These are phyloP conservation scores for Daldinia sp. DNA, from an alignment of 2,329 filamentous ascomycete genomes.

Conservation along the genomic window DNA sequence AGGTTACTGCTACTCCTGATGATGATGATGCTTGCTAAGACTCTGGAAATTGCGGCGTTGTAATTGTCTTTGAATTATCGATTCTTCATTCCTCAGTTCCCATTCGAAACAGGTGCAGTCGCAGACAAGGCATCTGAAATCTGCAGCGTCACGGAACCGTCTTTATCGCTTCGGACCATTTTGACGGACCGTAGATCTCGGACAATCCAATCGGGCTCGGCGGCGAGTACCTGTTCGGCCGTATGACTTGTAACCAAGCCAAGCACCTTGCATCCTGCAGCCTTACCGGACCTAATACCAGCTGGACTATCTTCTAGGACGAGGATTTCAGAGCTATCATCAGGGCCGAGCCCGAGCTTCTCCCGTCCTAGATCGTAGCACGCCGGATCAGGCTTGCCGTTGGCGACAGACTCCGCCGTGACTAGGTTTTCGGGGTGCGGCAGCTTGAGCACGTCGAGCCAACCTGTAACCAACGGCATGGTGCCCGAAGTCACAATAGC, in stretches of 20 bases:
- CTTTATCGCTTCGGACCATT: constrained; percentile 67
- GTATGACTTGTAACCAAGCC: constrained; percentile 88
- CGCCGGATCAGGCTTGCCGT: constrained; percentile 81
- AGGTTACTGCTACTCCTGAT: constrained; percentile 9
- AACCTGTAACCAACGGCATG: constrained; percentile 74
- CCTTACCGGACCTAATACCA: constrained; percentile 85
- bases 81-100: constrained; percentile 22
- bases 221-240: constrained; percentile 75
- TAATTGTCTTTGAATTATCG: constrained; percentile 25
- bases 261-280: constrained; percentile 85
- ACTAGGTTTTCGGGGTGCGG: constrained; percentile 75
- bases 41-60: constrained; percentile 7
- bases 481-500: constrained; percentile 87
- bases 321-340: constrained; percentile 65
- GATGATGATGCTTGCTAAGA: constrained; percentile 5
- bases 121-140: constrained; percentile 69
- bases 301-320: constrained; percentile 92
- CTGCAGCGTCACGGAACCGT: constrained; percentile 72
- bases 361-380: constrained; percentile 78
- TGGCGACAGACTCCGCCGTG: constrained; percentile 79
- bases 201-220: constrained; percentile 90
- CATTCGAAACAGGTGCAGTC: background rate
- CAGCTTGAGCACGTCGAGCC: constrained; percentile 75
- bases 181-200: constrained; percentile 80
- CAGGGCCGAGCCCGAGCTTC: constrained; percentile 66